Conservation (phyloP, 179 eudicot genomes). For the Spinacia oleracea region DNA sequence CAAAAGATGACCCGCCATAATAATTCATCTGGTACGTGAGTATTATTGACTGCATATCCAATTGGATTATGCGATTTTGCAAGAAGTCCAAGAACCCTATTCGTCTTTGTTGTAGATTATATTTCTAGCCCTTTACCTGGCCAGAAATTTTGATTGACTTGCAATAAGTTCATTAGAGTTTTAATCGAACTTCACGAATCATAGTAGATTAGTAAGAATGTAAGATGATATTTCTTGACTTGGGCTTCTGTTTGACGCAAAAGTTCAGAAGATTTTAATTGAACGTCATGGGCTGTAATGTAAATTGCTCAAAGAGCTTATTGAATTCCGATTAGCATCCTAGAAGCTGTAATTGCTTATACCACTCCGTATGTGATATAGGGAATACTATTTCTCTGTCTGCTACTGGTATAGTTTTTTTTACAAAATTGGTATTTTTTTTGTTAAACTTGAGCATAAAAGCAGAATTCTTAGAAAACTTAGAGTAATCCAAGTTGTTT, state of each 20-base stretch:
- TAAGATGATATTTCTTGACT: neutral
- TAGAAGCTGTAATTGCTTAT: neutral
- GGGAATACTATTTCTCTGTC: neutral
- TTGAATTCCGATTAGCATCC: neutral
- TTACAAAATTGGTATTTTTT: neutral
- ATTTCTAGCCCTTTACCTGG: neutral
- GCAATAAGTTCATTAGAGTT: no score
- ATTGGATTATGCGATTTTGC: neutral
- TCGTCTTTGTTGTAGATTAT: no score
- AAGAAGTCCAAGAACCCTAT: neutral
- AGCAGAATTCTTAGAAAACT: no score
- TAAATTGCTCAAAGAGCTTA: neutral
- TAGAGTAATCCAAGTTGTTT: no score
- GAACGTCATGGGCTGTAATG: neutral
- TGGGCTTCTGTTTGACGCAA: neutral
- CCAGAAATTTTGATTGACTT: neutral
- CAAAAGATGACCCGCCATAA: constrained; percentile 30
- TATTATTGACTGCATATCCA: neutral
- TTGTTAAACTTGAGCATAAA: no score
- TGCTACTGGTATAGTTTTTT: neutral
- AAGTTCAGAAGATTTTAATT: neutral
- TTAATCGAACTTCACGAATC: no score
- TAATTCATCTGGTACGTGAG: constrained; percentile 42
- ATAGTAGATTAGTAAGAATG: no score
- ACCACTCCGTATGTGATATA: neutral